These are phyloP conservation scores for Fusarium temperatum DNA, from an alignment of 2,329 filamentous ascomycete genomes.

Conservation along the genomic window DNA sequence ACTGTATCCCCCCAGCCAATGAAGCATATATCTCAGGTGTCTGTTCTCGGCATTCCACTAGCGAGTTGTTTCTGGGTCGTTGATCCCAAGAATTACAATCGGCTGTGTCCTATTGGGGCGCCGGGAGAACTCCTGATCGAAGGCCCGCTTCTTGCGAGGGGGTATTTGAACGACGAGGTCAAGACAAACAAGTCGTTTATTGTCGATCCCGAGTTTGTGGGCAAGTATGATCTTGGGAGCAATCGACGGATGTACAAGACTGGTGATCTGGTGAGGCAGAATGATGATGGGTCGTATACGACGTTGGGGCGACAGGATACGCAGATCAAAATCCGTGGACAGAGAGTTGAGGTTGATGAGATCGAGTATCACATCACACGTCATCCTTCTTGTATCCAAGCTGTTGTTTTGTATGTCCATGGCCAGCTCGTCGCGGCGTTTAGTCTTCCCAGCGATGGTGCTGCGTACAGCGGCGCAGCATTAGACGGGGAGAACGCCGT, in stretches of 20 bases:
- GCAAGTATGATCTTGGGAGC: background rate
- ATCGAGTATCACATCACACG: background rate
- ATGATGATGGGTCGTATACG: background rate
- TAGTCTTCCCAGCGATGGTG: background rate
- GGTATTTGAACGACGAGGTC: background rate
- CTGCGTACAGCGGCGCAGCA: background rate
- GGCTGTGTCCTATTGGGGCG: background rate
- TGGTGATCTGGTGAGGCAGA: background rate
- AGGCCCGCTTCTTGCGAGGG: constrained; percentile 1
- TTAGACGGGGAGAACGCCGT: background rate
- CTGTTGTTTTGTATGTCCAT: background rate
- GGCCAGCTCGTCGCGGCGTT: background rate
- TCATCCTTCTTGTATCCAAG: background rate
- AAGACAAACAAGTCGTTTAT: background rate
- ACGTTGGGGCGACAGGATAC: background rate
- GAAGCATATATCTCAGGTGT: background rate
- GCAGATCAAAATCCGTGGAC: constrained; percentile 3
- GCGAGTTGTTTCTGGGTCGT: constrained; percentile 1
- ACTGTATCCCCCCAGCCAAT: background rate
- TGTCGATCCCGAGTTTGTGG: background rate
- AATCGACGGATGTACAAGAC: background rate
- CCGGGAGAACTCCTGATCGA: constrained; percentile 4
- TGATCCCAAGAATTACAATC: background rate
- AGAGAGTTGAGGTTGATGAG: background rate
- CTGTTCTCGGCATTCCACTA: background rate